Conservation (phyloP, 345 rosid species). For the Geranium rotundifolium region DNA sequence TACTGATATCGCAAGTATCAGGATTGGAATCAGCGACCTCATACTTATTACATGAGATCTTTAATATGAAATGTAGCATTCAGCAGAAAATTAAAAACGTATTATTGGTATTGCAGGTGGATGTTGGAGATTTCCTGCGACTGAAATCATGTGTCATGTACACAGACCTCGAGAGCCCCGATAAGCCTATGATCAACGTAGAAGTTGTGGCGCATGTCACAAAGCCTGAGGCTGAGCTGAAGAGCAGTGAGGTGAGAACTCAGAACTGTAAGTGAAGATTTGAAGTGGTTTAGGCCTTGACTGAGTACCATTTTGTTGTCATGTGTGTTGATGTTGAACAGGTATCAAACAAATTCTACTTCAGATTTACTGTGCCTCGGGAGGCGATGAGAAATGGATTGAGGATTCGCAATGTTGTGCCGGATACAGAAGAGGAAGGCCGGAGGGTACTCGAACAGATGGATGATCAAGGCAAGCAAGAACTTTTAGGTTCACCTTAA, state of each 20-base stretch:
- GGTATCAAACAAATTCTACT: conserved; percentile 83
- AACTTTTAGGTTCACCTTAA: too few relatives aligned
- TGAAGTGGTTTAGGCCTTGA: not conserved
- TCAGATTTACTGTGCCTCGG: conserved; percentile 63
- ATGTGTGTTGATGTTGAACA: too few relatives aligned
- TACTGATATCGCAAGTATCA: too few relatives aligned
- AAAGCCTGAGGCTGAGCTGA: conserved; percentile 58
- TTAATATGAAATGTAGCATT: not conserved
- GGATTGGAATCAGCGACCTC: not conserved
- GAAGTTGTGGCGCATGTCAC: conserved; percentile 82
- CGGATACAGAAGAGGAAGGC: conserved; percentile 82
- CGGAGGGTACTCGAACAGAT: conserved; percentile 64
- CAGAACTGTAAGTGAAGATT: conserved; percentile 1
- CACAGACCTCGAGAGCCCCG: conserved; percentile 46
- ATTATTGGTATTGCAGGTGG: conserved; percentile 44
- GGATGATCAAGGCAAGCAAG: conserved; percentile 47
- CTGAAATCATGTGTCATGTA: conserved; percentile 67
- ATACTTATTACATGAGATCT: not conserved
- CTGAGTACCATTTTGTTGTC: too few relatives aligned
- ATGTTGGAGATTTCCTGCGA: conserved; percentile 77
- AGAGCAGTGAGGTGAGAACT: conserved; percentile 52
- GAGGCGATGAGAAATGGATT: conserved; percentile 59
- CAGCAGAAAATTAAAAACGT: not conserved
- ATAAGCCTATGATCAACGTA: conserved; percentile 48
- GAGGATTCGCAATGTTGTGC: conserved; percentile 75